Evolutionary conservation across 2,329 filamentous ascomycete species (phyloP), one percentile per base, ranked within the genome.

Genomic region (Aspergillus jensenii): DNA sequence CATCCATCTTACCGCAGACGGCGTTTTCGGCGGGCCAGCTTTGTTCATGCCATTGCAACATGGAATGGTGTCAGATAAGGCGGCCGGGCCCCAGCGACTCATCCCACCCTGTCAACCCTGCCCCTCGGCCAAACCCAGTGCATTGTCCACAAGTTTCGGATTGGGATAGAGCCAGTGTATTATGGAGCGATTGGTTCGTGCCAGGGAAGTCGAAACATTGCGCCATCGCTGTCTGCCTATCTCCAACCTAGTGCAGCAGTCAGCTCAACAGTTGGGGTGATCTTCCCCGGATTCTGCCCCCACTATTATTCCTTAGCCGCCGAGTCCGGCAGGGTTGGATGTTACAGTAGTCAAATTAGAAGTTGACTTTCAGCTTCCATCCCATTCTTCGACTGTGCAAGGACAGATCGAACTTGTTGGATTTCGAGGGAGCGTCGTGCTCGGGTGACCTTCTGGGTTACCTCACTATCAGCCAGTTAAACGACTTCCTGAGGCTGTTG

Each of bases 221-320:
- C 40, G n/a, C 40, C 40, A 15, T 37, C 35, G 35, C 35, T 9
- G n/a, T n/a, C n/a, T 37, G 27, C 8, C 46, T 48, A 48, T 48
- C 46, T 48, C 46, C 40, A 31, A 31, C 27, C 27, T 11, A 31
- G 27, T 11, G 27, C 27, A 9, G 27, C 27, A 31, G 27, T 31
- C 27, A 43, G 19, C 40, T 43, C 40, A 17, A 17, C 40, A 43
- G 31, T 15, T 27, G 27, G 27, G 27, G 27, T 31, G 21, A 43
- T 53, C 39, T 60, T 59, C 61, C 61, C 61, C 61, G 52, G 61
- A 61, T 61, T 63, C 56, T 52, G 49, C 23, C 61, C 59, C 61
- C 60, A 56, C 60, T 56, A 48, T 48, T 48, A 14, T 14, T 48
- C 50, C 17, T 27, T 44, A 41, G 47, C 47, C 47, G 56, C 56